These are phyloP conservation scores for Moniliella sp. DNA, from an alignment of 1,284 basidiomycete genomes.

Conservation along the genomic window DNA sequence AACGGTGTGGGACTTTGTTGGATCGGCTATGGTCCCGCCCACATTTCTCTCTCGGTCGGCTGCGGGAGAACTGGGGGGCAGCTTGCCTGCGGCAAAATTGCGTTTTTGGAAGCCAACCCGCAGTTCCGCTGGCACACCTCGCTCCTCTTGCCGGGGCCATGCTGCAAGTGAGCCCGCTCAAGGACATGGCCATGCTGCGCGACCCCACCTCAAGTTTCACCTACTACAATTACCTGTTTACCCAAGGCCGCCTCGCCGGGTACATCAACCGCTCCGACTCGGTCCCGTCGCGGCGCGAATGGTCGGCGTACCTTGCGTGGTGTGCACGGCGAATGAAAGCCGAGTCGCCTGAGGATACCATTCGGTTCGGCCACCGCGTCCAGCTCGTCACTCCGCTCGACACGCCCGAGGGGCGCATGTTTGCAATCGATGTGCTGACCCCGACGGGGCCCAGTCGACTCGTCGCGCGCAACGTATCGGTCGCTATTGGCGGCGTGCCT, in stretches of 20 bases:
- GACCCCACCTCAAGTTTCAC: conserved; percentile 28
- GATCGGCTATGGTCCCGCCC: conserved; percentile 30
- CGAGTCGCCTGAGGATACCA: conserved; percentile 12
- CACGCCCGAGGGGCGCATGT: conserved; percentile 4
- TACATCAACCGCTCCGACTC: conserved; percentile 31
- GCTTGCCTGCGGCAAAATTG: no score
- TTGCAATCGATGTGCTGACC: no score
- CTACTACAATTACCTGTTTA: conserved; percentile 30
- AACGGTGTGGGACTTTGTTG: no score
- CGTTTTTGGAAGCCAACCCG: no score
- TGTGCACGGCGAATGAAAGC: conserved; percentile 32
- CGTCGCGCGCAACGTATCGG: conserved; percentile 13
- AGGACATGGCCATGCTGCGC: conserved; percentile 29
- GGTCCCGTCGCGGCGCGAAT: conserved; percentile 27
- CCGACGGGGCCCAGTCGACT: no score
- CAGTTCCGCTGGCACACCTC: conserved; percentile 11
- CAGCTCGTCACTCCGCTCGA: conserved; percentile 9
- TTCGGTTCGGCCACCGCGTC: conserved; percentile 20
- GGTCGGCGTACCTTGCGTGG: conserved; percentile 32
- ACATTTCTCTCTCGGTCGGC: conserved; percentile 24
- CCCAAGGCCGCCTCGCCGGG: conserved; percentile 16
- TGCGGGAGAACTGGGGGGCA: conserved; percentile 26
- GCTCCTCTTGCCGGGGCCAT: conserved; percentile 25
- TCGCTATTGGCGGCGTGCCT: conserved; percentile 22
- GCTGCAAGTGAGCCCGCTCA: conserved; percentile 31